Conservation (phyloP, 331 rosid genomes). For the Rhamnella rubrinervis region DNA sequence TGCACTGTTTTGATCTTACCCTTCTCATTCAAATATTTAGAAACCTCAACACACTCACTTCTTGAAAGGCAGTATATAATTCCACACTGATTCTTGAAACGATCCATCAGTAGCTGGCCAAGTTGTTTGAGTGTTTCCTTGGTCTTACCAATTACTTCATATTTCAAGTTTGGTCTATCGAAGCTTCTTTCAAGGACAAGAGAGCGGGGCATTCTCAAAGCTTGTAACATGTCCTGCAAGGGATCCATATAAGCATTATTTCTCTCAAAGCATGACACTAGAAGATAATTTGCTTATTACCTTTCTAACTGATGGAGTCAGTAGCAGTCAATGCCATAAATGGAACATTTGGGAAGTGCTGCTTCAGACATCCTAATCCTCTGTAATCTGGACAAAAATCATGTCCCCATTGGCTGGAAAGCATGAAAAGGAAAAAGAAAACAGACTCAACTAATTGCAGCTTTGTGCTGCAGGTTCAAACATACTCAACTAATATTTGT, state of each 20-base stretch:
- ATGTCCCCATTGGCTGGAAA: constrained; percentile 97
- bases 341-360: constrained; percentile 70
- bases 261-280: background rate
- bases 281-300: constrained; percentile 34
- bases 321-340: constrained; percentile 99
- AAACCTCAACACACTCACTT: constrained; percentile 86
- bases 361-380: constrained; percentile 85
- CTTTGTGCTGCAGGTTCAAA: too few species aligned
- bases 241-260: constrained; percentile 17
- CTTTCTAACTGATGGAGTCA: constrained; percentile 81
- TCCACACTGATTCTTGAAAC: constrained; percentile 75
- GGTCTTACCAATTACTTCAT: constrained; percentile 79
- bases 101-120: constrained; percentile 57
- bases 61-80: constrained; percentile 94
- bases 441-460: constrained; percentile 54
- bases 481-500: too few species aligned
- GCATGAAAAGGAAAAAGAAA: constrained; percentile 12
- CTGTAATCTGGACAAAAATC: constrained; percentile 98
- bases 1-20: constrained; percentile 66
- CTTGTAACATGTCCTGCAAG: constrained; percentile 78
- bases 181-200: constrained; percentile 92
- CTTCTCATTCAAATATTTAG: constrained; percentile 63
- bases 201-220: constrained; percentile 83
- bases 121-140: constrained; percentile 83
- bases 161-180: constrained; percentile 93